phyloP scores from a whole-genome alignment of 2,329 filamentous ascomycete genomes.

The Xylaria sp. region DNA sequence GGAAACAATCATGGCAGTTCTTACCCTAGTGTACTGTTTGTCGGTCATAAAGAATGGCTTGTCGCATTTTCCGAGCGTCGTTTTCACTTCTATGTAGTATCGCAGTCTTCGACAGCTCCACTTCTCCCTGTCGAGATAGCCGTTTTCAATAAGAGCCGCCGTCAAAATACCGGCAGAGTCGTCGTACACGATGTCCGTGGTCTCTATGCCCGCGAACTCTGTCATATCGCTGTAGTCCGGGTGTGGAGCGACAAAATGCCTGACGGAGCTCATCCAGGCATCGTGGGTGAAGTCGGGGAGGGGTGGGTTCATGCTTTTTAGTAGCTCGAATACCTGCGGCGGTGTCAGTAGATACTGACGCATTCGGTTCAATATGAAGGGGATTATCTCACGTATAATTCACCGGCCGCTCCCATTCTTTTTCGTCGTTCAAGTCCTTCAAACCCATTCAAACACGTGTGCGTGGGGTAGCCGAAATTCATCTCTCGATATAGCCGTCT shows the following conservation, averaged over 20 bases:
- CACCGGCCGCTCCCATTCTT: background rate
- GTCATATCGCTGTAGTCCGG: background rate
- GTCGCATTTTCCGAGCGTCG: constrained; percentile 12
- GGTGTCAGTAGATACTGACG: background rate
- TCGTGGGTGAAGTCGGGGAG: background rate
- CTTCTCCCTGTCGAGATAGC: background rate
- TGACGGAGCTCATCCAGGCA: background rate
- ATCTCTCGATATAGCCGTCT: constrained; percentile 4
- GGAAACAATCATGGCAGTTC: background rate
- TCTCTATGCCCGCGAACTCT: background rate
- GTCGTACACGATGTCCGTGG: background rate
- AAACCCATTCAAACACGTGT: constrained; percentile 26
- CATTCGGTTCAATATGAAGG: background rate
- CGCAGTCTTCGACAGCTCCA: background rate
- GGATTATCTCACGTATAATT: background rate
- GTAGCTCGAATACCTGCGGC: background rate
- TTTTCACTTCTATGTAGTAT: constrained; percentile 4
- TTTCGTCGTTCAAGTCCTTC: background rate
- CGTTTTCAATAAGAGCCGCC: background rate
- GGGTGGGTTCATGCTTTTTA: background rate
- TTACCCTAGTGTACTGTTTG: background rate
- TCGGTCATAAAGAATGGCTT: background rate
- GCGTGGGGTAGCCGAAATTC: constrained; percentile 23
- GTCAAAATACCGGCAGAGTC: background rate
- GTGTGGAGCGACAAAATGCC: background rate